Conservation (phyloP, 225 moss, liverwort and hornwort species). For the Bryoerythrophyllum caledonicum region DNA sequence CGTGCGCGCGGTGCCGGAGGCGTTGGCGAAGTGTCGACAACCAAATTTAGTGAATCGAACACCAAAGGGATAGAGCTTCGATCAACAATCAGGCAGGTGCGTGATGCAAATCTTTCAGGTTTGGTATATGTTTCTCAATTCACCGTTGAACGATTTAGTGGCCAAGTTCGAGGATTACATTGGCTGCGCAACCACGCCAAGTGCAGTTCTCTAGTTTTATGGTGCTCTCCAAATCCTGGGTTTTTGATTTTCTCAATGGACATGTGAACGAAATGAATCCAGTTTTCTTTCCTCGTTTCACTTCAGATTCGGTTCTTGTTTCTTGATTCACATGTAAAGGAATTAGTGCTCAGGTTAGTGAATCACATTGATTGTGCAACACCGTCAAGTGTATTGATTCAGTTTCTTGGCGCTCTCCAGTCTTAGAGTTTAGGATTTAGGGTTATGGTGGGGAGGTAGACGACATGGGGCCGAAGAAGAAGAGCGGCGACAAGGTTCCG, state of each 20-base stretch:
- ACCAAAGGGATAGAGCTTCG: background rate
- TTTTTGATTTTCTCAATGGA: too few relatives aligned
- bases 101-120: too few relatives aligned
- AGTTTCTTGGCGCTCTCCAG: background rate
- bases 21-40: too few relatives aligned
- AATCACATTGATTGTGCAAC: background rate
- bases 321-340: too few relatives aligned
- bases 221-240: too few relatives aligned
- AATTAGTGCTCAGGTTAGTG: too few relatives aligned
- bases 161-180: background rate
- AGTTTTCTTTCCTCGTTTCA: too few relatives aligned
- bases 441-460: constrained; percentile 3
- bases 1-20: constrained; percentile 23
- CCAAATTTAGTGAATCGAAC: background rate
- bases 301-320: too few relatives aligned
- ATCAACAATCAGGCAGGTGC: too few relatives aligned
- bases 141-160: background rate
- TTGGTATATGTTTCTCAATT: background rate
- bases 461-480: constrained; percentile 56
- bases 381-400: background rate
- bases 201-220: background rate
- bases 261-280: too few relatives aligned
- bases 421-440: constrained; percentile 18
- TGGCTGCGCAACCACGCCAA: background rate
- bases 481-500: constrained; percentile 38